These are phyloP conservation scores for Dissophora ornata DNA, from an alignment of 192 early-diverging fungal species.

Conservation along the genomic window DNA sequence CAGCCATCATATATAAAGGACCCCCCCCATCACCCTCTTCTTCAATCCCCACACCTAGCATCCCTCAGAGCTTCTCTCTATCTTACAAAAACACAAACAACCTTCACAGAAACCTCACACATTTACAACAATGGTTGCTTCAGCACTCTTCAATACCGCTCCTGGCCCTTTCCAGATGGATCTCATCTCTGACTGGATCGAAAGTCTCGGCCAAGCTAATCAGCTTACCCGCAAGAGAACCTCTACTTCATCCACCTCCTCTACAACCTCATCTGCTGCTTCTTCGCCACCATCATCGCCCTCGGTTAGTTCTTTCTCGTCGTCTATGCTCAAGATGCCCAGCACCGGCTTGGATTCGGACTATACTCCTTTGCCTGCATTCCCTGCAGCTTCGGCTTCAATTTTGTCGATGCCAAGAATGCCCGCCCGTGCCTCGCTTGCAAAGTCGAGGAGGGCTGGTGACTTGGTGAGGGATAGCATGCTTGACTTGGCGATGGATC, in stretches of 20 bases:
- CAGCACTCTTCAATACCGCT: neutral
- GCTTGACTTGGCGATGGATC: neutral
- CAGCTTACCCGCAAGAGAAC: no score
- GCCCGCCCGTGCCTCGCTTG: constrained; percentile 1
- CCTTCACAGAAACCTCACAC: no score
- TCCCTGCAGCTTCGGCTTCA: neutral
- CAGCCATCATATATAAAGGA: no score
- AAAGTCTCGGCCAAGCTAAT: neutral
- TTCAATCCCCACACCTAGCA: no score
- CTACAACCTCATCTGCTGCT: neutral
- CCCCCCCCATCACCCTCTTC: no score
- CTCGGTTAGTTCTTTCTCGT: neutral
- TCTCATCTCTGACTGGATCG: constrained; percentile 1
- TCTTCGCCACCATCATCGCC: neutral
- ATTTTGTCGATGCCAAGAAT: neutral
- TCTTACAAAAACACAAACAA: no score
- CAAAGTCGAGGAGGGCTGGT: neutral
- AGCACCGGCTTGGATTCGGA: neutral
- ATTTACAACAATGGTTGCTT: neutral
- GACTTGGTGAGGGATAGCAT: constrained; percentile 1
- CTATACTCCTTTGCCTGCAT: neutral
- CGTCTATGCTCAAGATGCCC: neutral
- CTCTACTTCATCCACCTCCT: no score
- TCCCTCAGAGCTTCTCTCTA: no score
- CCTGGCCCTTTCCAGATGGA: neutral